phyloP scores from a whole-genome alignment of 176 grass and related monocot genomes.

The barley (Hordeum vulgare) region MorexV3_pseudomolecules_assembly NC_058521.1:483042080-483042579 shows the following conservation, averaged over 20 bases:
- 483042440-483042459: not conserved
- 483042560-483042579: not conserved
- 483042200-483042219: not conserved
- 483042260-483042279: not conserved
- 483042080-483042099: not conserved
- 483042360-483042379: not conserved
- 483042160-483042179: not conserved
- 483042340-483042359: not conserved
- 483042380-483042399: not conserved
- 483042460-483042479: not conserved
- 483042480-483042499: not conserved
- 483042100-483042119: not conserved
- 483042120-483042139: not conserved
- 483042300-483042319: not conserved
- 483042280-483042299: not conserved
- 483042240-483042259: not conserved
- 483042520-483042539: too few species aligned
- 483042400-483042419: not conserved
- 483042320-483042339: not conserved
- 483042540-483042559: too few species aligned
- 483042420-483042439: not conserved
- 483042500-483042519: too few species aligned
- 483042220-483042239: not conserved
- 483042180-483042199: not conserved
- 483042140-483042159: not conserved